Evolutionary conservation across 495 filamentous ascomycete genomes (phyloP).

Genomic region (Cercophora sp.): DNA sequence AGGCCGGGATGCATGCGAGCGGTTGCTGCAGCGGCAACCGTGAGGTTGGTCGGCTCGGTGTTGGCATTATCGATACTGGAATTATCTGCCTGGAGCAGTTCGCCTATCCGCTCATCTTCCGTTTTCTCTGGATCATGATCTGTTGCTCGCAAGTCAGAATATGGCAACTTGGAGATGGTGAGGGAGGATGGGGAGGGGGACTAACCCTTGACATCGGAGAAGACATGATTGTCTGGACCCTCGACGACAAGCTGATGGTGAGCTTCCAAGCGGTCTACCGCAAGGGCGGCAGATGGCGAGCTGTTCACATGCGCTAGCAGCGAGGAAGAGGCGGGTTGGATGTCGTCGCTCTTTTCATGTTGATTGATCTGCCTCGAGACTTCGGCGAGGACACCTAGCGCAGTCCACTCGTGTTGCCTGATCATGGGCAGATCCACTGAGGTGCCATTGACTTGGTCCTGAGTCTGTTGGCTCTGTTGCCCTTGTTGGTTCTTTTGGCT

Average conservation of each 20-base stretch:
- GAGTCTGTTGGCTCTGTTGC: constrained; percentile 14
- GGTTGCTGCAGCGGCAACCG: constrained; percentile 46
- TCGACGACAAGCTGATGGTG: too few relatives aligned
- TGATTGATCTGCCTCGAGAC: constrained; percentile 67
- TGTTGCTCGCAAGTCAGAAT: constrained; percentile 7
- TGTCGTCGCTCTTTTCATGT: constrained; percentile 47
- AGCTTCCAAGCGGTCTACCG: constrained; percentile 28
- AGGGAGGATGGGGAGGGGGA: too few relatives aligned
- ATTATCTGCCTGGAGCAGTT: too few relatives aligned
- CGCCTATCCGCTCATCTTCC: constrained; percentile 36
- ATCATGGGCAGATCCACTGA: constrained; percentile 29
- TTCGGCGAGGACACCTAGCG: constrained; percentile 76
- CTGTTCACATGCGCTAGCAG: not conserved
- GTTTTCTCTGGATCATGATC: constrained; percentile 18
- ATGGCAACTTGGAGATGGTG: not conserved
- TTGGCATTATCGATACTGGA: constrained; percentile 21
- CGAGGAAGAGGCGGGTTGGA: constrained; percentile 23
- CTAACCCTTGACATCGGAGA: not conserved
- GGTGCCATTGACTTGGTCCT: constrained; percentile 34
- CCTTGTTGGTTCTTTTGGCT: constrained; percentile 24
- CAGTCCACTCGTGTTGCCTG: constrained; percentile 57
- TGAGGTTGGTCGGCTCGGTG: constrained; percentile 33
- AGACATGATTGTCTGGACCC: not conserved
- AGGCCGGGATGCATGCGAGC: constrained; percentile 44
- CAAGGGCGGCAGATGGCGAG: constrained; percentile 9